Evolutionary conservation across 768 basidiomycete species (phyloP).

Genomic region (Clitopilus hobsonii): DNA sequence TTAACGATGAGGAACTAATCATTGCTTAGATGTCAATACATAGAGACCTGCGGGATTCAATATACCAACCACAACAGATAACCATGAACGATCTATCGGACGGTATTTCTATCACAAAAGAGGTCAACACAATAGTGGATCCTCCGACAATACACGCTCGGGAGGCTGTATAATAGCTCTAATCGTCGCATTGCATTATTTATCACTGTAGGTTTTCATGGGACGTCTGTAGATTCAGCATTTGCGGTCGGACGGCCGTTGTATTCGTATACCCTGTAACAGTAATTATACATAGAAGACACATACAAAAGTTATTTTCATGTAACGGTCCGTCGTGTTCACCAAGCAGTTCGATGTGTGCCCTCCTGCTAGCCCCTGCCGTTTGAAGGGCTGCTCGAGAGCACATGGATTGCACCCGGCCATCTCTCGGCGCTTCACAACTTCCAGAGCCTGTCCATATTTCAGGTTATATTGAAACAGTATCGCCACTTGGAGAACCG

Average conservation of each 20-base stretch:
- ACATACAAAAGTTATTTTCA: no score
- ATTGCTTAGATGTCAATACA: background rate
- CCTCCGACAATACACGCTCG: background rate
- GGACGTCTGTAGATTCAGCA: background rate
- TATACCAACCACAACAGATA: background rate
- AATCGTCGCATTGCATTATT: background rate
- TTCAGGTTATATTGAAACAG: background rate
- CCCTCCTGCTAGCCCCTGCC: no score
- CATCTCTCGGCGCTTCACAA: background rate
- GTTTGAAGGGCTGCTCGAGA: no score
- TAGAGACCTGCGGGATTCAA: background rate
- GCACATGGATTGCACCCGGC: background rate
- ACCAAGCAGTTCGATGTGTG: no score
- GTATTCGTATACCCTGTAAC: background rate
- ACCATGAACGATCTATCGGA: background rate
- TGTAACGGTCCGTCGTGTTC: no score
- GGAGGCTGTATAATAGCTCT: background rate
- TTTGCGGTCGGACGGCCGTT: background rate
- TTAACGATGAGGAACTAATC: background rate
- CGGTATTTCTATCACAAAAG: conserved; percentile 1
- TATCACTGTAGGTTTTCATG: no score
- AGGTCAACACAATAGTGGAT: background rate
- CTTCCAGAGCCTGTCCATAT: background rate
- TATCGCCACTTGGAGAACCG: background rate
- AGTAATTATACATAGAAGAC: background rate